These are phyloP conservation scores for Phytopythium oedochilum DNA, from an alignment of 352 stramenopile species.

Conservation along the genomic window DNA sequence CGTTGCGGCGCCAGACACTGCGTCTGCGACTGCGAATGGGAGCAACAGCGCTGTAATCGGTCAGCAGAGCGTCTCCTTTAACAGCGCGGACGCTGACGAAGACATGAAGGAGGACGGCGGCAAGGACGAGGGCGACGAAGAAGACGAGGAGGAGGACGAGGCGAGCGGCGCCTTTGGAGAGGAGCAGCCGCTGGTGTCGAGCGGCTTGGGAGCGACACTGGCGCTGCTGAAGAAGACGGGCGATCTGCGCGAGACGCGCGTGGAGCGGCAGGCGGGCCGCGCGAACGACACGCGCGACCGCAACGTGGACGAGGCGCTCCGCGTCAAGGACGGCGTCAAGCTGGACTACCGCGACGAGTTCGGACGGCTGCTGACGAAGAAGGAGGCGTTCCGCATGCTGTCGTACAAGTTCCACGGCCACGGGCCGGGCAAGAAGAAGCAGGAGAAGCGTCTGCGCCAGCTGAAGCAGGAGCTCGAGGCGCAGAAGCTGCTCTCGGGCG, in stretches of 20 bases:
- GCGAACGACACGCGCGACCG: constrained; percentile 94
- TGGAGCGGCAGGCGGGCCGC: constrained; percentile 90
- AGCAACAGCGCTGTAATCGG: not conserved
- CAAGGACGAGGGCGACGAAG: constrained; percentile 21
- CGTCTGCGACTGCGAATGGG: not conserved
- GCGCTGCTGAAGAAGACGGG: constrained; percentile 91
- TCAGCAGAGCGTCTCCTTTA: not conserved
- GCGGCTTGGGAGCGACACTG: constrained; percentile 91
- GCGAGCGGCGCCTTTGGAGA: constrained; percentile 65
- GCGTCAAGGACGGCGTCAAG: constrained; percentile 81
- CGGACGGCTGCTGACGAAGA: constrained; percentile 94
- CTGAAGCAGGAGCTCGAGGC: constrained; percentile 79
- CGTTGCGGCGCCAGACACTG: constrained; percentile 5
- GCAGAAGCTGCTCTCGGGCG: constrained; percentile 68
- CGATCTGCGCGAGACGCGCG: constrained; percentile 85
- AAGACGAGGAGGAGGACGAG: constrained; percentile 46
- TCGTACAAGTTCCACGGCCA: constrained; percentile 99
- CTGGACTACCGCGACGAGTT: constrained; percentile 98
- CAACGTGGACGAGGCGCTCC: constrained; percentile 86
- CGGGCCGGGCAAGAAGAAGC: constrained; percentile 96
- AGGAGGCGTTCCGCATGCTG: constrained; percentile 97
- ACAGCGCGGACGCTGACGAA: constrained; percentile 17
- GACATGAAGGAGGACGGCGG: constrained; percentile 25
- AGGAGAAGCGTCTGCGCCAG: constrained; percentile 92
- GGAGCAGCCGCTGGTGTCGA: constrained; percentile 78